These are phyloP conservation scores for Bathelium albidoporum DNA, from an alignment of 495 filamentous ascomycete species.

Conservation along the genomic window DNA sequence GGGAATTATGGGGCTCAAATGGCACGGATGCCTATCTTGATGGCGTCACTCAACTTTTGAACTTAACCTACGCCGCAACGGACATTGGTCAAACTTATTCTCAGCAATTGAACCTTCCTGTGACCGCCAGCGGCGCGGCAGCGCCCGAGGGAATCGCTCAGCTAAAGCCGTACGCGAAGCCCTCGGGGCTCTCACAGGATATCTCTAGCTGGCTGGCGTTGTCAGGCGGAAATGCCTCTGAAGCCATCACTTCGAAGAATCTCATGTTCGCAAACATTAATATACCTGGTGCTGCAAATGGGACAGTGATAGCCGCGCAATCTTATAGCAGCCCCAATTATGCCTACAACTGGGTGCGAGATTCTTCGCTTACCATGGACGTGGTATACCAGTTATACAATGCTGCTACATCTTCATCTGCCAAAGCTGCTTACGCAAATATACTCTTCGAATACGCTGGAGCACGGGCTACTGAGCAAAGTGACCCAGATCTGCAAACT, in stretches of 20 bases:
- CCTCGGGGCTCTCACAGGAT: conserved; percentile 16
- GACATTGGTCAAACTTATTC: conserved; percentile 20
- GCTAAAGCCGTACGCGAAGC: conserved; percentile 19
- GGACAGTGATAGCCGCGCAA: conserved; percentile 21
- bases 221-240: conserved; percentile 7
- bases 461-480: conserved; percentile 20
- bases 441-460: conserved; percentile 20
- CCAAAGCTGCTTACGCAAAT: conserved; percentile 14
- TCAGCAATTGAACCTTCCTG: conserved; percentile 10
- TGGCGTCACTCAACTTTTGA: conserved; percentile 19
- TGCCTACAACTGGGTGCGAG: conserved; percentile 20
- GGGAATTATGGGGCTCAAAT: conserved; percentile 14
- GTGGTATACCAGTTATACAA: conserved; percentile 20
- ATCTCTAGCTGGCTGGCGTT: conserved; percentile 16
- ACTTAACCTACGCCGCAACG: conserved; percentile 18
- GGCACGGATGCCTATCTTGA: conserved; percentile 17
- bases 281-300: conserved; percentile 14
- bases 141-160: conserved; percentile 6
- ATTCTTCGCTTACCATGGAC: conserved; percentile 18
- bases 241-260: conserved; percentile 10
- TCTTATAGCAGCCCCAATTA: conserved; percentile 15
- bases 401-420: conserved; percentile 11
- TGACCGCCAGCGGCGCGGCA: conserved; percentile 13
- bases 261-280: conserved; percentile 23
- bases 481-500: conserved; percentile 15